A percentile compares a stretch with the other conserved stretches of the same genome.
Conservation (phyloP, 163 green algal genomes). For the Scenedesmus sp. region DNA sequence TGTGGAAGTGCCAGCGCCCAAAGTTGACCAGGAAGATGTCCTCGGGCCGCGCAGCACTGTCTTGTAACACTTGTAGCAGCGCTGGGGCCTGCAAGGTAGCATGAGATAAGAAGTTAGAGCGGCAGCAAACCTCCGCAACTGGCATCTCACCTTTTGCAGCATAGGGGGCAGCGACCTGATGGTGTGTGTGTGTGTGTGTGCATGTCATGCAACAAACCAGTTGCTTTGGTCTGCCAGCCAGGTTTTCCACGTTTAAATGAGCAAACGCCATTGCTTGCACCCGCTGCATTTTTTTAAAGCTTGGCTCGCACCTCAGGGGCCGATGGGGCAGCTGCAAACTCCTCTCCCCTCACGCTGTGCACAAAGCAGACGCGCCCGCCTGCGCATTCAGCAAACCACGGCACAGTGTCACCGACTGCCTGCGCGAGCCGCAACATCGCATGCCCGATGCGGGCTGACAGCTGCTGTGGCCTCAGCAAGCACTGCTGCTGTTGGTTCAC, state of each 20-base stretch:
- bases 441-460: background rate
- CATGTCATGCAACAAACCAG: too few relatives aligned
- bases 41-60: background rate
- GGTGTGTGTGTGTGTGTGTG: background rate
- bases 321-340: background rate
- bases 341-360: slow-evolving; percentile 3
- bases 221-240: background rate
- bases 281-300: background rate
- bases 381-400: background rate
- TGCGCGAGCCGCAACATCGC: too few relatives aligned
- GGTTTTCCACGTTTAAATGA: background rate
- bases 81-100: background rate
- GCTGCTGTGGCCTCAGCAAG: background rate
- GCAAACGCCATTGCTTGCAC: background rate
- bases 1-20: slow-evolving; percentile 15
- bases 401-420: too few relatives aligned
- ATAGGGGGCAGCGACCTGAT: background rate
- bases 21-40: slow-evolving; percentile 4
- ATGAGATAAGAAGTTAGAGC: too few relatives aligned
- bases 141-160: background rate
- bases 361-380: slow-evolving; percentile 16
- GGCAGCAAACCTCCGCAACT: background rate
- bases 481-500: background rate
- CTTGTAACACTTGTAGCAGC: background rate
- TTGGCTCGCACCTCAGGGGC: background rate